phyloP scores from a whole-genome alignment of 495 filamentous ascomycete species.

The Elasticomyces elasticus region DNA sequence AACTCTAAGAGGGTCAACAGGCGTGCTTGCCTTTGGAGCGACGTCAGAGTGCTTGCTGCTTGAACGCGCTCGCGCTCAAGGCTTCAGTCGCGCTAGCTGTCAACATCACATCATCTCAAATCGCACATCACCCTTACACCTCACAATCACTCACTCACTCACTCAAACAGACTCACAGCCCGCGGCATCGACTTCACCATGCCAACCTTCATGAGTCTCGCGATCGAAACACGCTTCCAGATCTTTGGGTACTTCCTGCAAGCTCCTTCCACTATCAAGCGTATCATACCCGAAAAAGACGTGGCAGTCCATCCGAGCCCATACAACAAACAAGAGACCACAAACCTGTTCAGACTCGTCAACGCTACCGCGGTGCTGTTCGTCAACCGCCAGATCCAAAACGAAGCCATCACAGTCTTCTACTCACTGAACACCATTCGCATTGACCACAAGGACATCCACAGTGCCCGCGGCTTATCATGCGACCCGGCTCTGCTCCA shows the following conservation, averaged over 20 bases:
- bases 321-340: background rate
- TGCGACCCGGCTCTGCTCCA: background rate
- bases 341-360: background rate
- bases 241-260: constrained; percentile 2
- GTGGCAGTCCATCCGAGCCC: background rate
- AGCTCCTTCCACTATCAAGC: background rate
- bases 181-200: background rate
- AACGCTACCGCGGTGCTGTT: background rate
- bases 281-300: background rate
- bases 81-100: no score
- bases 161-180: background rate
- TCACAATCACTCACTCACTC: background rate
- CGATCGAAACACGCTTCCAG: background rate
- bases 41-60: no score
- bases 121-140: background rate
- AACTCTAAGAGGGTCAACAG: no score
- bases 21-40: no score
- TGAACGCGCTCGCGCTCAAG: no score
- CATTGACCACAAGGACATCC: background rate
- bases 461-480: background rate
- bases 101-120: background rate
- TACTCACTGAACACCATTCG: background rate
- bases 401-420: background rate
- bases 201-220: background rate
- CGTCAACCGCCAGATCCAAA: background rate